phyloP scores from a whole-genome alignment of 352 stramenopile species.

The Phytophthora sansomeana region DNA sequence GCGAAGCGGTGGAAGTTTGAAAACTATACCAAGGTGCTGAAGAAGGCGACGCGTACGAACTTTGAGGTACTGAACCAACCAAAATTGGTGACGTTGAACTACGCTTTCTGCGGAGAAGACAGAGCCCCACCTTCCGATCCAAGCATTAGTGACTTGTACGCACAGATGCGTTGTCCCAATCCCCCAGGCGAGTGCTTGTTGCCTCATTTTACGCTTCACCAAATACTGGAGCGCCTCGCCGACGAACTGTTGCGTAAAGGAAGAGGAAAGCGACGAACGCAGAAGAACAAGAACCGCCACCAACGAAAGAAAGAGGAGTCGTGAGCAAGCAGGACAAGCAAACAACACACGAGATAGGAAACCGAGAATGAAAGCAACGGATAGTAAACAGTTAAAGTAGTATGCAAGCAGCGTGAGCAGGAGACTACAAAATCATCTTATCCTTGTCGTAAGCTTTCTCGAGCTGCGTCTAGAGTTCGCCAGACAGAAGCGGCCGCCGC shows the following conservation, averaged over 20 bases:
- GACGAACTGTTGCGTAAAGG: constrained; percentile 44
- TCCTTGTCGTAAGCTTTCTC: constrained; percentile 2
- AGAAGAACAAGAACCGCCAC: constrained; percentile 31
- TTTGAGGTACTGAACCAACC: constrained; percentile 16
- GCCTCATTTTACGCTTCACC: constrained; percentile 58
- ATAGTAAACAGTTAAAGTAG: constrained; percentile 8
- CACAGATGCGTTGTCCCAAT: constrained; percentile 47
- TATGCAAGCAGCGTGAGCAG: constrained; percentile 6
- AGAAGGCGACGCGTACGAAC: constrained; percentile 23
- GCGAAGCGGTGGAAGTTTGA: constrained; percentile 46
- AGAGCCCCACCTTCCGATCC: constrained; percentile 14
- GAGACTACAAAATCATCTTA: constrained; percentile 23
- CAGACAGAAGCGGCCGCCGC: constrained; percentile 57
- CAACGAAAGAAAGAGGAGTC: constrained; percentile 3
- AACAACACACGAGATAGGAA: not conserved
- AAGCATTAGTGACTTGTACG: constrained; percentile 20
- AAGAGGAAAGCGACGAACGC: constrained; percentile 29
- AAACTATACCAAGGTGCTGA: constrained; percentile 46
- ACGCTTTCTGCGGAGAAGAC: constrained; percentile 51
- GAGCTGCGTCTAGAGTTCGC: constrained; percentile 25
- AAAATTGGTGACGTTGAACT: constrained; percentile 30
- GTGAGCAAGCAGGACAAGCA: not conserved
- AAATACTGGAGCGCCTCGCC: constrained; percentile 62
- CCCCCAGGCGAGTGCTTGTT: constrained; percentile 40
- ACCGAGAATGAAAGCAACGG: not conserved